A percentile compares a stretch with the other conserved stretches of the same genome.
phyloP scores from a whole-genome alignment of 352 stramenopile genomes.

The Lagenidium sp. region DNA sequence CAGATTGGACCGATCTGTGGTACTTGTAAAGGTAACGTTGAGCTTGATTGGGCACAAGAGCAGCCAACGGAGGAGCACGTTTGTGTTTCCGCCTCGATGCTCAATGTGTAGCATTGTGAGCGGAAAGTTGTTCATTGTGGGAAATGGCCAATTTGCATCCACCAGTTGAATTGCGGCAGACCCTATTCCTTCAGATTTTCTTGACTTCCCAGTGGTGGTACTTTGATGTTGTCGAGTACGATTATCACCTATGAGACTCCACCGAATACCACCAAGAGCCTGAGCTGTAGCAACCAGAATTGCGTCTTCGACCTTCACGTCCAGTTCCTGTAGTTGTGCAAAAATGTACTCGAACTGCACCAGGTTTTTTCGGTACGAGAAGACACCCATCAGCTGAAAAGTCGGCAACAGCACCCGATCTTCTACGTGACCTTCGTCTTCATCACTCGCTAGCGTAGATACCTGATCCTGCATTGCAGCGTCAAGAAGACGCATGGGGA shows the following conservation, averaged over 20 bases:
- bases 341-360: constrained; percentile 86
- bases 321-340: constrained; percentile 76
- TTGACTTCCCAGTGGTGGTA: too few species aligned
- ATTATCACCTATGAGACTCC: constrained; percentile 21
- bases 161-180: constrained; percentile 16
- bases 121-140: constrained; percentile 10
- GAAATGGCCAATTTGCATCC: constrained; percentile 14
- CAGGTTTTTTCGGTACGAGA: constrained; percentile 46
- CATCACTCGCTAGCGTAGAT: constrained; percentile 1
- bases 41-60: constrained; percentile 81
- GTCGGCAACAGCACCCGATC: constrained; percentile 53
- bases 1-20: constrained; percentile 70
- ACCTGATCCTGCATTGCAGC: constrained; percentile 62
- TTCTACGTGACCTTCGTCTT: background rate
- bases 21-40: constrained; percentile 84
- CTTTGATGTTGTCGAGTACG: too few species aligned
- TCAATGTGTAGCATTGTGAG: constrained; percentile 14
- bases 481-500: constrained; percentile 56
- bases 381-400: constrained; percentile 76
- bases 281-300: constrained; percentile 65
- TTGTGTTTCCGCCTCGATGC: constrained; percentile 41
- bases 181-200: constrained; percentile 16
- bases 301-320: constrained; percentile 80
- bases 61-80: constrained; percentile 71
- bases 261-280: constrained; percentile 67